Conservation (phyloP, 225 moss, liverwort and hornwort species). For the Physcomitrellopsis africana region DNA sequence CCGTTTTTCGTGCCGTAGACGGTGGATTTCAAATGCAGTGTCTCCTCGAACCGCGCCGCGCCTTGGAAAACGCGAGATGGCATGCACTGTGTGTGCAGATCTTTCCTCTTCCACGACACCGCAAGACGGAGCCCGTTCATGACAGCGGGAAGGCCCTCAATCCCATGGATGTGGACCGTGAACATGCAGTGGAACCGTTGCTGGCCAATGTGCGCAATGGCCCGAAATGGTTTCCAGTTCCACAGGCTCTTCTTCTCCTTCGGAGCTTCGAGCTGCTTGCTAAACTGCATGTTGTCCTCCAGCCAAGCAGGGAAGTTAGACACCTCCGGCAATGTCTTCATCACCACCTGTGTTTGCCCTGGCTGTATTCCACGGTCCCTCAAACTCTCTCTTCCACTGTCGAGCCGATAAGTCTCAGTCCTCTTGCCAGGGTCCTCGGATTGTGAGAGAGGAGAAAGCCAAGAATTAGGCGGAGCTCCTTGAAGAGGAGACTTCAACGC, state of each 20-base stretch:
- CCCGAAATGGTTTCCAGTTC: slow-evolving; percentile 95
- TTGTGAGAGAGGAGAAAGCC: slow-evolving; percentile 27
- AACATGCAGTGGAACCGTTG: slow-evolving; percentile 81
- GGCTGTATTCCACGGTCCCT: slow-evolving; percentile 47
- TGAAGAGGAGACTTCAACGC: slow-evolving; percentile 30
- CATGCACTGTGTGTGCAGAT: slow-evolving; percentile 66
- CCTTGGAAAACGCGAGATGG: slow-evolving; percentile 83
- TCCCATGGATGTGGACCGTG: slow-evolving; percentile 80
- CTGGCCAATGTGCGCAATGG: slow-evolving; percentile 78
- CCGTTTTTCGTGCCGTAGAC: slow-evolving; percentile 75
- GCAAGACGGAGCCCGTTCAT: slow-evolving; percentile 88
- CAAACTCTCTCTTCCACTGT: slow-evolving; percentile 7
- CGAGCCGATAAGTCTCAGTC: slow-evolving; percentile 35
- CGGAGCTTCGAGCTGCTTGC: slow-evolving; percentile 77
- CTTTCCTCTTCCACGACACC: slow-evolving; percentile 80
- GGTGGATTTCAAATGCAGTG: slow-evolving; percentile 70
- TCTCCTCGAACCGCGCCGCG: slow-evolving; percentile 83
- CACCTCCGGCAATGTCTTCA: slow-evolving; percentile 57
- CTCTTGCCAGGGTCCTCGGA: slow-evolving; percentile 32
- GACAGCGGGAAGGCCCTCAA: slow-evolving; percentile 83
- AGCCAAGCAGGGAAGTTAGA: slow-evolving; percentile 68
- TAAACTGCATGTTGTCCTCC: slow-evolving; percentile 75
- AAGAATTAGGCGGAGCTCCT: slow-evolving; percentile 12
- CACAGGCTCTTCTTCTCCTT: slow-evolving; percentile 86
- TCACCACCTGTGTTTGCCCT: slow-evolving; percentile 82